A percentile compares a stretch with the other conserved stretches of the same genome.
Conservation (phyloP, 768 basidiomycete genomes). For the Mycena rebaudengoi region DNA sequence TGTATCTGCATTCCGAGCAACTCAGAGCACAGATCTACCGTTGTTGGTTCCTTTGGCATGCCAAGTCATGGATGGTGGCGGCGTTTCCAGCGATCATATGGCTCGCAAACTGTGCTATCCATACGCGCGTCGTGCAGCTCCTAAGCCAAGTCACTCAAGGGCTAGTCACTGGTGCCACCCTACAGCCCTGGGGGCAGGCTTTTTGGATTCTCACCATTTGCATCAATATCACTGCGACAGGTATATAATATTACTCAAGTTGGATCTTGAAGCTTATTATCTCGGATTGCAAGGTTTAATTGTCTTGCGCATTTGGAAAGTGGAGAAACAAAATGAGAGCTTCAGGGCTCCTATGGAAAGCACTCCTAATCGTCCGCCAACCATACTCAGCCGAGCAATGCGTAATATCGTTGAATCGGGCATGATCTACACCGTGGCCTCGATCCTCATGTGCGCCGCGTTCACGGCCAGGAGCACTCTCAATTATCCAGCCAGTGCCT, state of each 20-base stretch:
- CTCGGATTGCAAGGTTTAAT: background rate
- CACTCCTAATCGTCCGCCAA: background rate
- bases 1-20: too few relatives aligned
- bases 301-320: background rate
- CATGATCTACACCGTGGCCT: background rate
- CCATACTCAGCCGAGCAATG: background rate
- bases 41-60: background rate
- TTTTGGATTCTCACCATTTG: conserved; percentile 4
- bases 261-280: background rate
- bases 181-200: background rate
- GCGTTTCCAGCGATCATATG: too few relatives aligned
- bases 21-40: background rate
- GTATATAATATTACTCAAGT: background rate
- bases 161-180: background rate
- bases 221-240: background rate
- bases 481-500: background rate
- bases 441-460: background rate
- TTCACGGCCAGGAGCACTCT: background rate
- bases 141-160: background rate
- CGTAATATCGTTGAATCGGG: conserved; percentile 3
- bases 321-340: background rate
- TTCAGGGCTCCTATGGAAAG: background rate
- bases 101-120: background rate
- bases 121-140: background rate
- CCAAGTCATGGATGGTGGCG: too few relatives aligned